phyloP scores from a whole-genome alignment of 371 early-diverging fungal species.

The Mortierella sp. region DNA sequence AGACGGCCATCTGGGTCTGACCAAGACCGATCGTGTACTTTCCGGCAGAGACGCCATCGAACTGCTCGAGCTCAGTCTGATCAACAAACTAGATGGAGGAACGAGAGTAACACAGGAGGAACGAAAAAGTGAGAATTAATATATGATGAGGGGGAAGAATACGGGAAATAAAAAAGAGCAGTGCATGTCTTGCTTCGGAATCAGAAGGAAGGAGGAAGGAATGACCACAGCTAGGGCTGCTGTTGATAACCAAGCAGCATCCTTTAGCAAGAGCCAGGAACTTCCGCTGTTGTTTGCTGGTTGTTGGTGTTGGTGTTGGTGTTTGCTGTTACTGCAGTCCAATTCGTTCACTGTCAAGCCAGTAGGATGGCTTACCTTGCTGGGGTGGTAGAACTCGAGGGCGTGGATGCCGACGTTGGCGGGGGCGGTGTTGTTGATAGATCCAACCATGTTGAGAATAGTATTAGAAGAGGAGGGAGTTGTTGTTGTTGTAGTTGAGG shows the following conservation, averaged over 20 bases:
- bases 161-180: background rate
- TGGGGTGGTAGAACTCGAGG: constrained; percentile 95
- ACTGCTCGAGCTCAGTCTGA: constrained; percentile 89
- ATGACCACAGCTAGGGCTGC: background rate
- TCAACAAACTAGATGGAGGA: constrained; percentile 81
- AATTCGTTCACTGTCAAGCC: background rate
- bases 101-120: background rate
- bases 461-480: background rate
- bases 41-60: constrained; percentile 94
- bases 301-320: background rate
- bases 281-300: background rate
- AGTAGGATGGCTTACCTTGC: constrained; percentile 32
- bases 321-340: background rate
- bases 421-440: constrained; percentile 64
- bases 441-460: constrained; percentile 51
- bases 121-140: background rate
- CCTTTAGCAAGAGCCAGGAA: no score
- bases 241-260: no score
- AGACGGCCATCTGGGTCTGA: constrained; percentile 95
- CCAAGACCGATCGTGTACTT: constrained; percentile 99
- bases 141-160: background rate
- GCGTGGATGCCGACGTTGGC: constrained; percentile 93
- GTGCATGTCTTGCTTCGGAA: background rate
- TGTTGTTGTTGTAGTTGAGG: constrained; percentile 2
- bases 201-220: background rate